These are phyloP conservation scores for Cucumis sativus DNA, from an alignment of 306 rosid species.

Conservation along the genomic window Cucumber_9930_V3 NC_026661.2:21999501-22000000, in stretches of 20 bases:
- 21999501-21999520: neutral
- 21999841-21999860: neutral
- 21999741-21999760: neutral
- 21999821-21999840: neutral
- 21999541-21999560: neutral
- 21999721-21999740: neutral
- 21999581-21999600: neutral
- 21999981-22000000: neutral
- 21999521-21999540: neutral
- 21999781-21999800: neutral
- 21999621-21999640: neutral
- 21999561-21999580: neutral
- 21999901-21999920: slow-evolving; percentile 6
- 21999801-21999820: neutral
- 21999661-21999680: neutral
- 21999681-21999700: neutral
- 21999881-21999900: neutral
- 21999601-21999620: neutral
- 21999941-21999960: neutral
- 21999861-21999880: neutral
- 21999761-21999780: neutral
- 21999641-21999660: neutral
- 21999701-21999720: neutral
- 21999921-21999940: neutral
- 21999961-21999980: neutral